Base-by-base conservation (phyloP, 768 basidiomycete genomes). In the Psilocybe sp. region DNA sequence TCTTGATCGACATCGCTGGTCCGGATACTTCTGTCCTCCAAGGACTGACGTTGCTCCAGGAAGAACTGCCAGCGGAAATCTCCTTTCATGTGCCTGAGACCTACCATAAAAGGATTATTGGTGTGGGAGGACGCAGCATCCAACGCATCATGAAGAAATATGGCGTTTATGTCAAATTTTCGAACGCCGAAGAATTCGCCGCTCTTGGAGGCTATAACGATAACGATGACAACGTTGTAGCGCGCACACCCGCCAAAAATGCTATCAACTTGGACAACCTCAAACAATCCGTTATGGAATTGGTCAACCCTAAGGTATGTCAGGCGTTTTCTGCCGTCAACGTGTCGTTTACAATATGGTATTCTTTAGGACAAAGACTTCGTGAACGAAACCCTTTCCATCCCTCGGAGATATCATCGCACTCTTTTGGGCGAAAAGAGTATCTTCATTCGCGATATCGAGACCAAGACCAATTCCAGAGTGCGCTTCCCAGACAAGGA, bases 91-190 rank as follows among this genome's bases (percentile, higher is more conserved):
- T 99, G 11, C 96, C 96, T 31, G 96, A 99, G 69, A 84, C 85
- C 40, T 98, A 98, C 65, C 96, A 98, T 75, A 98, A 98, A 68
- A 89, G 97, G 53, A 99, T 99, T 65, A 99, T 99, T 57, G 96
- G 96, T 52, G 95, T 98, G 33, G 95, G 93, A 32, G 96, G 96
- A 23, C 86, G 94, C 62, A 98, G 93, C 69, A 98, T 99, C 52
- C 96, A 98, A 68, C 84, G 93, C 51, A 98, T 99, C 70, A 99
- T 99, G 96, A 98, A 98, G 76, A 93, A 96, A 66, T 97, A 89
- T 57, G 96, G 96, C n/a, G 96, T 98, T 16, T 98, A 98, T 70
- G 96, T 99, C 69, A 98, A 98, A 70, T 99, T 98, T 62, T 92
- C 92, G 18, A 98, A 98, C 66, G 92, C 92, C 10, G 96, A 98